Evolutionary conservation across 441 rosid species (phyloP).

Genomic region (Mallotus japonicus): DNA sequence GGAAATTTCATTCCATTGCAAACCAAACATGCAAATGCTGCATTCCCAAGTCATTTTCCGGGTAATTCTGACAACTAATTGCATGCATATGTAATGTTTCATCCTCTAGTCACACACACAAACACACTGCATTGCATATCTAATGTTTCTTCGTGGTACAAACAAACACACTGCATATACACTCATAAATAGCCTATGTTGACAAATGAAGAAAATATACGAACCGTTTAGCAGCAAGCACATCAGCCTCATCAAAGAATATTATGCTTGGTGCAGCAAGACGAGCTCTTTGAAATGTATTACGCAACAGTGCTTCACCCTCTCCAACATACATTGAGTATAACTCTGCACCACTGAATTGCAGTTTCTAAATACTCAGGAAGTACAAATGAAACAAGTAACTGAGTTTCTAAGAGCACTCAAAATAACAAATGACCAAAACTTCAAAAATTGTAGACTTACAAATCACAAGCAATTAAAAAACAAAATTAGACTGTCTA

Average conservation of each 20-base stretch:
- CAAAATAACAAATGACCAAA: not conserved
- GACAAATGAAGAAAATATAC: conserved; percentile 11
- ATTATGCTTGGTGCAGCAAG: conserved; percentile 94
- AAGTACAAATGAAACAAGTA: conserved; percentile 1
- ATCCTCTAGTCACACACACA: not conserved
- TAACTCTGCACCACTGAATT: conserved; percentile 82
- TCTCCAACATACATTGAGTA: conserved; percentile 98
- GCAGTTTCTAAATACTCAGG: conserved; percentile 13
- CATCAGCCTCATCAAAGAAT: conserved; percentile 95
- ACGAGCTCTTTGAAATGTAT: conserved; percentile 84
- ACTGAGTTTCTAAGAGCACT: not conserved
- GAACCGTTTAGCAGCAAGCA: conserved; percentile 76
- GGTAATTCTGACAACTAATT: not conserved
- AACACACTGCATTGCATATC: not conserved
- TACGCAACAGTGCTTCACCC: conserved; percentile 89
- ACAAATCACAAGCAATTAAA: not conserved
- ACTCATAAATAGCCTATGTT: not conserved
- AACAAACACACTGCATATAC: not conserved
- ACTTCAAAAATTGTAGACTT: not conserved
- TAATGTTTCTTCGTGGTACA: no score
- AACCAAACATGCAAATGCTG: not conserved
- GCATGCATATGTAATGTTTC: not conserved
- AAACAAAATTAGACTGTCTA: not conserved
- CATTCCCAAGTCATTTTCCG: not conserved
- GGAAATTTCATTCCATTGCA: not conserved